These are phyloP conservation scores for Marasmius sp. DNA, from an alignment of 1,284 basidiomycete species.

Conservation along the genomic window DNA sequence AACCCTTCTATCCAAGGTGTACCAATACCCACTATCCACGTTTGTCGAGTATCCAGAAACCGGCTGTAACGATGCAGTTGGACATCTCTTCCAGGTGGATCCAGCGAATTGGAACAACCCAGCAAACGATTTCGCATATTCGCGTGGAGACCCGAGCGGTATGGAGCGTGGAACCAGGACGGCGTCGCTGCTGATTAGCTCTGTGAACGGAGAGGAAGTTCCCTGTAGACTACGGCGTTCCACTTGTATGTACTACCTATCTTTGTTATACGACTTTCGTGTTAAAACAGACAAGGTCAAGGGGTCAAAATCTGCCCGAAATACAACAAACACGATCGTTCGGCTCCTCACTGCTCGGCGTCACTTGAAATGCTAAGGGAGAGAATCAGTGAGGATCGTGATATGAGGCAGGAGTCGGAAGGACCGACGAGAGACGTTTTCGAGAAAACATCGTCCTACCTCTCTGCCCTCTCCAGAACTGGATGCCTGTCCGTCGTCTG, in stretches of 20 bases:
- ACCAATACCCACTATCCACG: background rate
- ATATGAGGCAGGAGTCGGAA: background rate
- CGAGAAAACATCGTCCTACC: background rate
- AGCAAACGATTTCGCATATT: conserved; percentile 9
- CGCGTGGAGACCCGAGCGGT: conserved; percentile 4
- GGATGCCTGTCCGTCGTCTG: background rate
- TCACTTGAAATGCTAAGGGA: conserved; percentile 7
- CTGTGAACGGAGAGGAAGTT: conserved; percentile 1
- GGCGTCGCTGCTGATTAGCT: conserved; percentile 1
- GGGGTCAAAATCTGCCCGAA: conserved; percentile 19
- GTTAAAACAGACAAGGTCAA: conserved; percentile 14
- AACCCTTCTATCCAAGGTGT: background rate
- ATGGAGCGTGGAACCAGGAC: background rate
- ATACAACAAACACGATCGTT: background rate
- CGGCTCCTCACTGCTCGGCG: conserved; percentile 8
- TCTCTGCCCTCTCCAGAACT: background rate
- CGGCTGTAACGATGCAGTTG: background rate
- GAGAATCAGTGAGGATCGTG: conserved; percentile 1
- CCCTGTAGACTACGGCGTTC: conserved; percentile 1
- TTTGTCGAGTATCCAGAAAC: conserved; percentile 4
- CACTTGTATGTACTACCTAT: conserved; percentile 13
- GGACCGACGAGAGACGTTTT: conserved; percentile 6
- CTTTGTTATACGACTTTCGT: background rate
- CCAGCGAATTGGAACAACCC: conserved; percentile 7
- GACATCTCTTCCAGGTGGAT: conserved; percentile 11